phyloP scores from a whole-genome alignment of 495 filamentous ascomycete species.

The Neurospora discreta region DNA sequence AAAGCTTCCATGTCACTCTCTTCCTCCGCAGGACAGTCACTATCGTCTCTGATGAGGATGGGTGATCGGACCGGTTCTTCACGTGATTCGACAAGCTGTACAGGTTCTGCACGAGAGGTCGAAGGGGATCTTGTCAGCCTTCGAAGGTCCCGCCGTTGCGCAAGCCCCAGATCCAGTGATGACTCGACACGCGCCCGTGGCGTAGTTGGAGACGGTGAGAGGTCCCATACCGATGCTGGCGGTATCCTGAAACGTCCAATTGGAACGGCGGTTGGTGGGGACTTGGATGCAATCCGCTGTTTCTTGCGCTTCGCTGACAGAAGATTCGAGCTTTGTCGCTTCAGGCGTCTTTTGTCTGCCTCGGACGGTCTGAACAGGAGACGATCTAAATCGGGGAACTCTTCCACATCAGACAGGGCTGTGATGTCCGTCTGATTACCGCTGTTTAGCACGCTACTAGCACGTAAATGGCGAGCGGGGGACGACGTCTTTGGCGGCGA shows the following conservation, averaged over 20 bases:
- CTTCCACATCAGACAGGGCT: conserved; percentile 25
- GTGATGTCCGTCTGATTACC: conserved; percentile 18
- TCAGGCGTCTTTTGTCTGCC: conserved; percentile 3
- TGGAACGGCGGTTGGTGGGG: conserved; percentile 14
- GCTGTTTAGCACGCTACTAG: conserved; percentile 15
- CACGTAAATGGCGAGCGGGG: neutral
- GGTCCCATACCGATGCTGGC: conserved; percentile 7
- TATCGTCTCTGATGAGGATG: conserved; percentile 10
- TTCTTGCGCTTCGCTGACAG: conserved; percentile 13
- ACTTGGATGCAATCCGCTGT: conserved; percentile 8
- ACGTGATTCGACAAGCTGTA: neutral
- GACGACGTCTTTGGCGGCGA: conserved; percentile 19
- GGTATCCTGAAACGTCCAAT: conserved; percentile 5
- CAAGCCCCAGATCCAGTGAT: conserved; percentile 2
- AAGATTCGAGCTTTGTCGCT: conserved; percentile 9
- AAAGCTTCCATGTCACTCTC: conserved; percentile 8
- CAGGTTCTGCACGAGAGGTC: neutral
- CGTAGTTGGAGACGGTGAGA: conserved; percentile 13
- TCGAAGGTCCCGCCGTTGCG: neutral
- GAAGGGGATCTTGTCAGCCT: neutral
- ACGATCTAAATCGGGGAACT: conserved; percentile 25
- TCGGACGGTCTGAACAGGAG: conserved; percentile 9
- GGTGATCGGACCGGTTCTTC: neutral
- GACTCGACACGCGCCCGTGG: neutral
- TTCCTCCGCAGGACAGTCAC: neutral